Evolutionary conservation across 2,329 filamentous ascomycete genomes (phyloP), one percentile per base, ranked within the genome.

Genomic region (Fusarium veterinarium): DNA sequence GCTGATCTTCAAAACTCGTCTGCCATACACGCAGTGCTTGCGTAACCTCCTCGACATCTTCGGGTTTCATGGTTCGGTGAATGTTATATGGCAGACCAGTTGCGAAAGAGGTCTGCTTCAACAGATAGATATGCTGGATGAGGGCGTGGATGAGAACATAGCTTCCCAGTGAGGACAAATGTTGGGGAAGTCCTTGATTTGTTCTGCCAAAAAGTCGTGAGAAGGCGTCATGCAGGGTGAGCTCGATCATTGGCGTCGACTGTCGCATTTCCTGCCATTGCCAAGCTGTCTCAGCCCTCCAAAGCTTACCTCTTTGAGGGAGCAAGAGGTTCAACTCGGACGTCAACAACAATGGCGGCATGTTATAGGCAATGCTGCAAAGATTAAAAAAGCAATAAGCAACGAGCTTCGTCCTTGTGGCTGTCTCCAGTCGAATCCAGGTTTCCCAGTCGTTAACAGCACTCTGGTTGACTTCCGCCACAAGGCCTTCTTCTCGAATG

Each of bases 91-190:
- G 83, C 5, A 85, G 83, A 1, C 84, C 82, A 4, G 83, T 80
- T 5, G 84, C 84, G 53, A 90, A 86, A 0, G 86, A 88, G 0
- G 89, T 90, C 75, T 92, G 89, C 74, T 92, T 91, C 28, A 92
- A 80, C 41, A 93, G 84, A 78, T 91, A 93, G 20, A 94, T 91
- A 69, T 93, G 91, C 75, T 94, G 92, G 16, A 93, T 87, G 30
- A 94, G 79, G 7, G 91, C 91, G 75, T 93, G 91, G 6, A 94
- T 91, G 38, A 94, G 83, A 12, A 93, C 87, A 72, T 94, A 93
- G 74, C 92, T 92, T 2, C 91, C 92, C 11, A 92, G 80, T 0
- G 90, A 89, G 0, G 88, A 89, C 62, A 89, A 83, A 48, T 86
- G 85, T 1, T 84, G 80, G 2, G 86, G 85, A 2, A 87, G 82